Percentiles rank a stretch among this genome's conserved stretches.
These are phyloP conservation scores for Ceratocystis cacaofunesta DNA, from an alignment of 2,329 filamentous ascomycete genomes.

Conservation along the genomic window DNA sequence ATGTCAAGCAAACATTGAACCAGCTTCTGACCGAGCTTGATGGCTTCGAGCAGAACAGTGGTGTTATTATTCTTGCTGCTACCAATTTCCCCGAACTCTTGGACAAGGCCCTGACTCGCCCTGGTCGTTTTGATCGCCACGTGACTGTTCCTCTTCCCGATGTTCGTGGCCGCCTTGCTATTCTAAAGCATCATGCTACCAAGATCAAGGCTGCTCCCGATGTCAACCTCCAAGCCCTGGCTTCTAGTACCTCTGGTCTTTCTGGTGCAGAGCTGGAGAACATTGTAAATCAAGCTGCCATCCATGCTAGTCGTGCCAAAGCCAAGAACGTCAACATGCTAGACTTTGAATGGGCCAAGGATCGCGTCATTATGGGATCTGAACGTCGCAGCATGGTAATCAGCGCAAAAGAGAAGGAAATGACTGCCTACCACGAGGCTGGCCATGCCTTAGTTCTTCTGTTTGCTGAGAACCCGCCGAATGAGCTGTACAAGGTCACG, in stretches of 20 bases:
- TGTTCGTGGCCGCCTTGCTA: conserved; percentile 81
- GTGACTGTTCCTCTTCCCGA: conserved; percentile 81
- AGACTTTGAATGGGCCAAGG: conserved; percentile 94
- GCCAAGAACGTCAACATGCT: conserved; percentile 56
- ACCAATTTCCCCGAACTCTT: conserved; percentile 92
- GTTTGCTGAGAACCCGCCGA: conserved; percentile 56
- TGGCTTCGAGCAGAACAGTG: conserved; percentile 86
- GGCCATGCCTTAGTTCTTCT: conserved; percentile 85
- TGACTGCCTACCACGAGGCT: conserved; percentile 93
- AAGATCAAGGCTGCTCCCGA: conserved; percentile 70
- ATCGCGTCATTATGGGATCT: conserved; percentile 94
- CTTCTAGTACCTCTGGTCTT: conserved; percentile 76
- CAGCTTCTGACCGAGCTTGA: conserved; percentile 94
- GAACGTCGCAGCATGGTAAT: conserved; percentile 84
- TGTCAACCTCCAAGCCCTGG: conserved; percentile 71
- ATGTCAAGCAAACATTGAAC: conserved; percentile 94
- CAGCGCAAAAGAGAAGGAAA: conserved; percentile 80
- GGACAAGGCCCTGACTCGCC: conserved; percentile 86
- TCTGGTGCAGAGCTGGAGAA: conserved; percentile 95
- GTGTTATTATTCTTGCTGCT: conserved; percentile 88
- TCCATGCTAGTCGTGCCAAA: conserved; percentile 83
- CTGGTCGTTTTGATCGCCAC: conserved; percentile 89
- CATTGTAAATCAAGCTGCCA: conserved; percentile 87
- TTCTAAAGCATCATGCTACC: conserved; percentile 84
- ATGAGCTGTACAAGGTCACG: conserved; percentile 87